phyloP scores from a whole-genome alignment of 768 basidiomycete genomes.

The Mycena crocata region DNA sequence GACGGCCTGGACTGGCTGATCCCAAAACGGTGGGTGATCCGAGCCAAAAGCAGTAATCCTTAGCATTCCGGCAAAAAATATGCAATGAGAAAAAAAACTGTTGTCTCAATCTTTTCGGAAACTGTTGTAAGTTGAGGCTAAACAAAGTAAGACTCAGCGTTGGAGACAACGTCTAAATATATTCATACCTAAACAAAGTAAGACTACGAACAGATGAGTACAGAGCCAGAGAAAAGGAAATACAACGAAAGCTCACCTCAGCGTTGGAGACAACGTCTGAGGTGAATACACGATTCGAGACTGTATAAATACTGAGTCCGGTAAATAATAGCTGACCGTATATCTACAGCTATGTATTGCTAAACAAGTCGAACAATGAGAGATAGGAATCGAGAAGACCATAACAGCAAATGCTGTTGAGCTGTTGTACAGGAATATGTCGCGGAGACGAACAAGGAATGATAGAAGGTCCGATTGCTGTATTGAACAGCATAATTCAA shows the following conservation, averaged over 20 bases:
- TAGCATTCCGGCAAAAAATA: too few relatives aligned
- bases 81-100: too few relatives aligned
- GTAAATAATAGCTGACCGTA: slow-evolving; percentile 3
- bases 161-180: slow-evolving; percentile 6
- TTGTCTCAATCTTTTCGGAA: neutral
- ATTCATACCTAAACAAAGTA: slow-evolving; percentile 7
- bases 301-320: slow-evolving; percentile 3
- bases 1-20: too few relatives aligned
- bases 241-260: slow-evolving; percentile 6
- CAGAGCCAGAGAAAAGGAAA: neutral
- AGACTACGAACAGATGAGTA: neutral
- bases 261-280: slow-evolving; percentile 8
- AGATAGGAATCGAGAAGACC: neutral
- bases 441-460: too few relatives aligned
- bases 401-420: too few relatives aligned
- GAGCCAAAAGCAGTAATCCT: too few relatives aligned
- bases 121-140: slow-evolving; percentile 7
- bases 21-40: too few relatives aligned
- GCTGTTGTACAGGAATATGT: too few relatives aligned
- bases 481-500: too few relatives aligned
- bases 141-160: slow-evolving; percentile 6
- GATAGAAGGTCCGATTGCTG: too few relatives aligned
- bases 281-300: slow-evolving; percentile 8
- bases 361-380: neutral
- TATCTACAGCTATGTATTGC: neutral